These are phyloP conservation scores for Tolypocladium ovalisporum DNA, from an alignment of 2,329 filamentous ascomycete genomes.

Conservation along the genomic window DNA sequence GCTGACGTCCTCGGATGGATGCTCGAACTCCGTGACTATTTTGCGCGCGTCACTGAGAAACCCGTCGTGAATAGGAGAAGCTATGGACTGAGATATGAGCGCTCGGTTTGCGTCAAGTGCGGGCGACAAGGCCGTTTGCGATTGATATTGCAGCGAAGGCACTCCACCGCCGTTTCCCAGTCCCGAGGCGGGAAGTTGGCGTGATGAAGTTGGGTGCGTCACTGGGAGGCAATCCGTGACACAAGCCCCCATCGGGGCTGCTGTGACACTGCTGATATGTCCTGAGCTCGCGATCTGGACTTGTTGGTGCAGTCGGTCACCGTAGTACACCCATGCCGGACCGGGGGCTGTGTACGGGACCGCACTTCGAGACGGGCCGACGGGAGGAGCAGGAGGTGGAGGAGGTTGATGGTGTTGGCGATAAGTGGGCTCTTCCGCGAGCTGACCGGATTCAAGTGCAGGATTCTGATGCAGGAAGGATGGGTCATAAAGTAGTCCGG, in stretches of 20 bases:
- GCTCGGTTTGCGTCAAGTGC: background rate
- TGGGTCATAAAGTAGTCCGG: background rate
- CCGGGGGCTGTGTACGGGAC: background rate
- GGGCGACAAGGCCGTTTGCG: background rate
- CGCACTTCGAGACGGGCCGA: background rate
- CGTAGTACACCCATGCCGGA: background rate
- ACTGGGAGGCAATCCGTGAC: background rate
- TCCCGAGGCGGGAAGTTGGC: background rate
- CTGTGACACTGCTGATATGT: background rate
- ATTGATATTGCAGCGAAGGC: background rate
- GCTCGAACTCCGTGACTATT: background rate
- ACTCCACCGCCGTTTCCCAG: background rate
- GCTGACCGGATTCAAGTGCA: background rate
- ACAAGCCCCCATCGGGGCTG: background rate
- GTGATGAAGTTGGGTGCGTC: background rate
- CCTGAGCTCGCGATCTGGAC: background rate
- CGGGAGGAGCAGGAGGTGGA: background rate
- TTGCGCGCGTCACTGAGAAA: background rate
- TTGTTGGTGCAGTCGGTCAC: background rate
- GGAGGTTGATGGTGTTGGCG: background rate
- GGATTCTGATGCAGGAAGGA: slow-evolving; percentile 2
- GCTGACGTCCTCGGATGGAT: background rate
- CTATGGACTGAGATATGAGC: background rate
- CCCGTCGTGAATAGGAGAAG: background rate
- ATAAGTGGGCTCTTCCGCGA: background rate